A percentile compares a stretch with the other conserved stretches of the same genome.
Conservation (phyloP, 345 rosid genomes). For the Raphanus sativus region DNA sequence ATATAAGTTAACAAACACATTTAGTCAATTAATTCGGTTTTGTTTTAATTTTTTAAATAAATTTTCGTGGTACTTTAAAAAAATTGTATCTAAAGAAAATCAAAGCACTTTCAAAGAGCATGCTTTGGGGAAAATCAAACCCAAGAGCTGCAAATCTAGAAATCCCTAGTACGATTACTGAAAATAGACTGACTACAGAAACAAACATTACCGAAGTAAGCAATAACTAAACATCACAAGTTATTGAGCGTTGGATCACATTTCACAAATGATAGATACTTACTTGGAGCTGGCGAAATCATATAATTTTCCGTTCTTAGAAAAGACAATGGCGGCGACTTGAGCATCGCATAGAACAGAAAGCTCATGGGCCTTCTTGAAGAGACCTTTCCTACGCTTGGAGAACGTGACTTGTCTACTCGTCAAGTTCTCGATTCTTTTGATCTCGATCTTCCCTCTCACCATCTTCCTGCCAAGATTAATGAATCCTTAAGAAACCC, state of each 20-base stretch:
- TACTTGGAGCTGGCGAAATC: constrained; percentile 53
- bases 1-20: not conserved
- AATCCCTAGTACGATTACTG: not conserved
- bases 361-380: constrained; percentile 63
- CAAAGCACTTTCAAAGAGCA: constrained; percentile 10
- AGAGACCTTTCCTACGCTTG: constrained; percentile 52
- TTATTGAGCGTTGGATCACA: too few species aligned
- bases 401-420: constrained; percentile 63
- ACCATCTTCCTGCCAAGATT: constrained; percentile 37
- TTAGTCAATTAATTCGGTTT: not conserved
- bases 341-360: constrained; percentile 45
- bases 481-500: constrained; percentile 1
- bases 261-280: constrained; percentile 9
- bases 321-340: constrained; percentile 50
- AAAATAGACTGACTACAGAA: not conserved
- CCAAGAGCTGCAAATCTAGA: not conserved
- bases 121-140: not conserved
- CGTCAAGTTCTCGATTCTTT: constrained; percentile 47
- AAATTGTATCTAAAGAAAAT: not conserved
- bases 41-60: not conserved
- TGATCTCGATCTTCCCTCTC: constrained; percentile 55
- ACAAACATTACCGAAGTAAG: too few species aligned
- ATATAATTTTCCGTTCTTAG: constrained; percentile 46
- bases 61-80: not conserved
- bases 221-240: too few species aligned